Evolutionary conservation across 257 asterid genomes (phyloP), one percentile per base, ranked within the genome.

Genomic region (Lantana camara): DNA sequence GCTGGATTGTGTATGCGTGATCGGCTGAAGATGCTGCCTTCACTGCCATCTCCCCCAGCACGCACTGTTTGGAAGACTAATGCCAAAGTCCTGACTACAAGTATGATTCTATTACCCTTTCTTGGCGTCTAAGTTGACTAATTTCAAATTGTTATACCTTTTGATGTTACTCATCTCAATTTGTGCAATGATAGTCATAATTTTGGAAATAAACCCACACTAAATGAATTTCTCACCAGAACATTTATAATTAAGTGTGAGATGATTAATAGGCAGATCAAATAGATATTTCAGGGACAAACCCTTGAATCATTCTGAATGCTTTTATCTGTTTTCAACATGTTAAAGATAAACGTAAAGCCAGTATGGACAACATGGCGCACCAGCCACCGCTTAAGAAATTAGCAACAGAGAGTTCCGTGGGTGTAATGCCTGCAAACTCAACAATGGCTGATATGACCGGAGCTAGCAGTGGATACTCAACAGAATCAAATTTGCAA

Each of bases 311-410:
- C 23, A 9, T 49, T 49, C 32, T 64, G 40, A 37, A 13, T 10
- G 2, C 32, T 24, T 62, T 45, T 20, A 20, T 71, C 30, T 37
- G 30, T 63, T 53, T 52, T 48, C 34, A 42, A 51, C 23, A 50
- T 40, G 61, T 41, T 44, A 32, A 62, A 93, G 99, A 77, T 69
- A 90, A 90, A 70, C 89, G 96, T 24, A 90, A 86, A 75, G 85
- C 83, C 3, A 82, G 86, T 87, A 76, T 46, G 77, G 96, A 88
- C 64, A 77, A 76, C 82, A 71, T 56, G 77, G 78, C 77, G 89
- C 88, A 80, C 58, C 93, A 88, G 83, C 95, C 88, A 38, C 85
- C 95, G 14, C 71, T 68, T 52, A 94, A 94, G 86, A 94, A 88
- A 74, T 23, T 74, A 62, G 80, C 79, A 20, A 81, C 89, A 1